Evolutionary conservation across 192 early-diverging fungal genomes (phyloP).

Genomic region (Podochytrium sp.): DNA sequence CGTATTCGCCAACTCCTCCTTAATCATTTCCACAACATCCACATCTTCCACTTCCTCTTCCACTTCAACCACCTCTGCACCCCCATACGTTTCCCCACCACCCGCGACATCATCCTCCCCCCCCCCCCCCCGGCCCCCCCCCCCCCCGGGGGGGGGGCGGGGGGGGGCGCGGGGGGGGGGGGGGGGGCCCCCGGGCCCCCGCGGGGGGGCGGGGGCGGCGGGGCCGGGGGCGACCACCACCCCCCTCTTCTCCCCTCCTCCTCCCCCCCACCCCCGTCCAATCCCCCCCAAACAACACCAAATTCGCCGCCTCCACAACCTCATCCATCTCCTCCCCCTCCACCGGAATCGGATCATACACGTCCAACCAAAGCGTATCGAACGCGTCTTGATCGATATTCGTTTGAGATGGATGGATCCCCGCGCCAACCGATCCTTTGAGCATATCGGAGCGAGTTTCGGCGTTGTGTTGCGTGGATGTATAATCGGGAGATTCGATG

Average conservation of each 20-base stretch:
- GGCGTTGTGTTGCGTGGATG: not conserved
- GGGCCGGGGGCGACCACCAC: no score
- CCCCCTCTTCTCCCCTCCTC: no score
- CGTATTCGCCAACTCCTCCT: not conserved
- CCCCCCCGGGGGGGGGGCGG: not conserved
- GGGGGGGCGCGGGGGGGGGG: no score
- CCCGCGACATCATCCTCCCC: no score
- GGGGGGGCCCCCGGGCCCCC: no score
- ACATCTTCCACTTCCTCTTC: not conserved
- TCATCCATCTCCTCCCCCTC: constrained; percentile 13
- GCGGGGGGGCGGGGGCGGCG: no score
- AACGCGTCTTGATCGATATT: constrained; percentile 26
- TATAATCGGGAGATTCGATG: not conserved
- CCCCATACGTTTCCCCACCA: no score
- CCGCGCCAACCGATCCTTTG: not conserved
- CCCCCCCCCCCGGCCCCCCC: not conserved
- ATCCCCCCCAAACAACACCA: not conserved
- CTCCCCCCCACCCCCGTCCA: no score
- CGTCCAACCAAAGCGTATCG: constrained; percentile 27
- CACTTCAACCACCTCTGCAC: not conserved
- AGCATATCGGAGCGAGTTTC: constrained; percentile 2
- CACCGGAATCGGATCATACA: constrained; percentile 19
- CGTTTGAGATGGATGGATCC: constrained; percentile 14
- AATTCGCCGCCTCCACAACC: constrained; percentile 16
- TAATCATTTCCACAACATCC: not conserved